Conservation (phyloP, 495 filamentous ascomycete species). For the Amniculicola lignicola region DNA sequence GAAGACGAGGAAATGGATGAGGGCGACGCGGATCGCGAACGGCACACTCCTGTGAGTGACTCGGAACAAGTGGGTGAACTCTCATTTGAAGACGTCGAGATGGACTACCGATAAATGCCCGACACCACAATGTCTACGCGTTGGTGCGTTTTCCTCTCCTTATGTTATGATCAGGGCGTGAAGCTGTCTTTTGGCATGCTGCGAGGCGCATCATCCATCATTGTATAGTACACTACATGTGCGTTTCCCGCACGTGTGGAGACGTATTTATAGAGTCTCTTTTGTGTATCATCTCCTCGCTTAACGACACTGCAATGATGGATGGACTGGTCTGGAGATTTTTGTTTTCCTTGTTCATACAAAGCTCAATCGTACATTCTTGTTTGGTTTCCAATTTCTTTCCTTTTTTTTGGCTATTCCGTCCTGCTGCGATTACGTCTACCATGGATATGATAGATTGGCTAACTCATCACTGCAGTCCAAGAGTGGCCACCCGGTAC, state of each 20-base stretch:
- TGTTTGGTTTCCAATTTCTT: background rate
- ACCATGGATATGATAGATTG: too few species aligned
- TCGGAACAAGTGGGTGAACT: conserved; percentile 66
- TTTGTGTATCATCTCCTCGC: too few species aligned
- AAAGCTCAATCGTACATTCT: too few species aligned
- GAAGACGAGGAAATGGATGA: conserved; percentile 95
- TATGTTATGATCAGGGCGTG: background rate
- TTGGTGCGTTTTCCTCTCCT: conserved; percentile 32
- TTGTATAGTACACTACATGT: too few species aligned
- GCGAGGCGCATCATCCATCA: conserved; percentile 5
- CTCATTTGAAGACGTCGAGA: conserved; percentile 56
- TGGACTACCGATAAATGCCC: conserved; percentile 47
- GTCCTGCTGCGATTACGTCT: too few species aligned
- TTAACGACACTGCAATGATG: too few species aligned
- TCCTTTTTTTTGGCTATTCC: background rate
- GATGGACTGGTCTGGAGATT: too few species aligned
- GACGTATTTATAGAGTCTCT: too few species aligned
- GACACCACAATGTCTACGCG: conserved; percentile 4
- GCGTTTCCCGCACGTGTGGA: too few species aligned
- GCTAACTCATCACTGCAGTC: conserved; percentile 22
- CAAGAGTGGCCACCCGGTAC: conserved; percentile 52
- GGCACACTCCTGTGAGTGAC: conserved; percentile 40
- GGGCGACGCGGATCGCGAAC: conserved; percentile 55
- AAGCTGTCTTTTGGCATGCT: conserved; percentile 1
- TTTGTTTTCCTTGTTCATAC: too few species aligned